Evolutionary conservation across 179 eudicot species (phyloP).

Genomic region (Spergularia azorica): DNA sequence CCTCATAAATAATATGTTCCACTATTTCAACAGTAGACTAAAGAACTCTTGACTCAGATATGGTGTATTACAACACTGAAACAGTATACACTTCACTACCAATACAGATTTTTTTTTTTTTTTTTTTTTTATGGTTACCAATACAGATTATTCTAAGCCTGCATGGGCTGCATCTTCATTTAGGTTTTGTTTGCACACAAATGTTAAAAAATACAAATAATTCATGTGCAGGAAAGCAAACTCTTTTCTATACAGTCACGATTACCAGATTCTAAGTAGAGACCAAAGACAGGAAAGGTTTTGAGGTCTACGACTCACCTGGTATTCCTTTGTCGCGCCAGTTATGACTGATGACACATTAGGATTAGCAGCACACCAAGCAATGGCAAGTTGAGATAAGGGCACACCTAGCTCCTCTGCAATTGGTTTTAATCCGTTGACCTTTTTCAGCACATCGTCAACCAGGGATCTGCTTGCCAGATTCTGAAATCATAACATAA

Average conservation of each 20-base stretch:
- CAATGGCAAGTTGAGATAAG: slow-evolving; percentile 88
- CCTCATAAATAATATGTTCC: too few relatives aligned
- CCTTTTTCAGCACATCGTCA: slow-evolving; percentile 86
- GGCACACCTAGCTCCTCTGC: slow-evolving; percentile 86
- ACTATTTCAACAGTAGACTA: too few relatives aligned
- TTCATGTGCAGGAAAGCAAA: background rate
- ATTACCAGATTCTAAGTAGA: too few relatives aligned
- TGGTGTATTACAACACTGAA: too few relatives aligned
- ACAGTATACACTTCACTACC: too few relatives aligned
- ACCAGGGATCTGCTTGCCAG: slow-evolving; percentile 85
- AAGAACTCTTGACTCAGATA: too few relatives aligned
- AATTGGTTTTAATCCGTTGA: slow-evolving; percentile 79
- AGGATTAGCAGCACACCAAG: slow-evolving; percentile 98
- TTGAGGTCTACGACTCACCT: slow-evolving; percentile 46
- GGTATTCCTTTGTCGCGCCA: slow-evolving; percentile 86
- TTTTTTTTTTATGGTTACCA: too few relatives aligned
- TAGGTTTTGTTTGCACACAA: too few relatives aligned
- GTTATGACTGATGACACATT: slow-evolving; percentile 96
- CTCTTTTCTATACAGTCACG: background rate
- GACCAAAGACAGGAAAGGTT: background rate
- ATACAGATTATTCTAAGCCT: too few relatives aligned
- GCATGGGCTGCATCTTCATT: too few relatives aligned
- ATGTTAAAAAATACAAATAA: too few relatives aligned
- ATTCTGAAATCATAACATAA: slow-evolving; percentile 50
- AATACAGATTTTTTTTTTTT: too few relatives aligned